A percentile compares a stretch with the other conserved stretches of the same genome.
phyloP scores from a whole-genome alignment of 306 rosid genomes.

The Prunus mume region DNA sequence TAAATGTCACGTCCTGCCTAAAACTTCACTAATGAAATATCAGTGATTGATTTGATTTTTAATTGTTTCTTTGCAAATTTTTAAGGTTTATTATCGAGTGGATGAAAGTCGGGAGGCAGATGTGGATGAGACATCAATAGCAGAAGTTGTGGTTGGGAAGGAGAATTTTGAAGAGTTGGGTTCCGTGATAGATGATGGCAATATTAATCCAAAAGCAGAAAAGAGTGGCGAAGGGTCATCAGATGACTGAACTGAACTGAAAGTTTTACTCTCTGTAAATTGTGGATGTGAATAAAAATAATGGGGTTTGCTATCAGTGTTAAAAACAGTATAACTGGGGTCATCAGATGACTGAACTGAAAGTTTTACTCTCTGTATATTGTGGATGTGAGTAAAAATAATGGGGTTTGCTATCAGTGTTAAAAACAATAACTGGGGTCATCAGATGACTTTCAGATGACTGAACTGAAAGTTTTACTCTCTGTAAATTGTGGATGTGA shows the following conservation, averaged over 20 bases:
- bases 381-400: conserved; percentile 8
- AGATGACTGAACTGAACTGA: conserved; percentile 12
- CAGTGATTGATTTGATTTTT: not conserved
- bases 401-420: no score
- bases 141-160: conserved; percentile 1
- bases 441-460: not conserved
- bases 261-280: not conserved
- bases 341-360: conserved; percentile 7
- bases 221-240: not conserved
- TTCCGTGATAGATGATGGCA: conserved; percentile 9
- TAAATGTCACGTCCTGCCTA: not conserved
- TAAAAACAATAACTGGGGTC: no score
- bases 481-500: not conserved
- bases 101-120: conserved; percentile 51
- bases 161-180: conserved; percentile 11
- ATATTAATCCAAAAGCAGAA: conserved; percentile 11
- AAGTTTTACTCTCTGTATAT: not conserved
- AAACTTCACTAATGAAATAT: not conserved
- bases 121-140: conserved; percentile 25
- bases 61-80: not conserved
- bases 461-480: not conserved
- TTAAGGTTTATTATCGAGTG: conserved; percentile 63
- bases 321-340: not conserved
- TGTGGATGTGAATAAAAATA: conserved; percentile 8
- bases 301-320: not conserved